These are phyloP conservation scores for Metschnikowia reukaufii DNA, from an alignment of 805 yeast species.

Conservation along the genomic window DNA sequence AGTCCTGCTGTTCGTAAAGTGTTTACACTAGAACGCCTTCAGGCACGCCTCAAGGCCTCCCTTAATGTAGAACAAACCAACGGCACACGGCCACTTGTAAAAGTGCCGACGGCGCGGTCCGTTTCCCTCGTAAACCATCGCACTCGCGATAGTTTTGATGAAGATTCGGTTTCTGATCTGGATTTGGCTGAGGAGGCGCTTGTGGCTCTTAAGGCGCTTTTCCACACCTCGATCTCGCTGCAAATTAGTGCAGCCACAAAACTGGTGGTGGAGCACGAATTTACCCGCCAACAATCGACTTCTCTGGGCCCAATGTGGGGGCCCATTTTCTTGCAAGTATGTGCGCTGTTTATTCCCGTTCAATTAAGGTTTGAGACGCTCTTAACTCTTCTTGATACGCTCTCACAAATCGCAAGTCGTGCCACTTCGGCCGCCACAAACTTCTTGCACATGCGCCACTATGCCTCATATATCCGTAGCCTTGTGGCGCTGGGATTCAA, in stretches of 20 bases:
- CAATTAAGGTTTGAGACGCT: conserved; percentile 70
- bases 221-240: conserved; percentile 59
- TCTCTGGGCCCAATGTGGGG: no score
- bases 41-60: conserved; percentile 26
- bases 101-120: conserved; percentile 28
- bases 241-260: conserved; percentile 60
- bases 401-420: conserved; percentile 24
- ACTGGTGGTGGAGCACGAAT: conserved; percentile 45
- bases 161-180: conserved; percentile 34
- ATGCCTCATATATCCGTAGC: conserved; percentile 51
- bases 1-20: conserved; percentile 32
- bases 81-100: conserved; percentile 25
- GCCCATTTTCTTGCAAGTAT: conserved; percentile 55
- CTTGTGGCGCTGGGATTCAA: conserved; percentile 75
- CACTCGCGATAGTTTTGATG: conserved; percentile 28
- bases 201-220: conserved; percentile 55
- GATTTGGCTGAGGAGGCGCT: conserved; percentile 49
- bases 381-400: conserved; percentile 38
- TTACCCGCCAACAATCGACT: conserved; percentile 18
- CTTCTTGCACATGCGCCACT: conserved; percentile 34
- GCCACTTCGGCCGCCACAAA: conserved; percentile 15
- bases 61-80: conserved; percentile 34
- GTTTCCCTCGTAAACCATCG: neutral
- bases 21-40: conserved; percentile 22
- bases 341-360: conserved; percentile 78